Evolutionary conservation across 2,329 filamentous ascomycete species (phyloP).

Genomic region (Cercospora sesami): DNA sequence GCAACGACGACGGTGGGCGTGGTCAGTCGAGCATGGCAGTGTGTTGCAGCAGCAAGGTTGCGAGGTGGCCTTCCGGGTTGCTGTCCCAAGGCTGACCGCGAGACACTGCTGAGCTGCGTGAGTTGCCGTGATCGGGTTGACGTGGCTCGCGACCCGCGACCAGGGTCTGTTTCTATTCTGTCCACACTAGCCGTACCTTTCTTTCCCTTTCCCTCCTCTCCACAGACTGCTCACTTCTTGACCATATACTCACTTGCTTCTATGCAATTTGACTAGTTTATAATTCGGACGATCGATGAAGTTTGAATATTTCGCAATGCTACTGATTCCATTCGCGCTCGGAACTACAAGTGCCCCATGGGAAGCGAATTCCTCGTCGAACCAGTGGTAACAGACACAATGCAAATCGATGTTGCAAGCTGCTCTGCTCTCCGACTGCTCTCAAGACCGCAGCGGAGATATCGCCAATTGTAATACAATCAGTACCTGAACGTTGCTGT

Average conservation of each 20-base stretch:
- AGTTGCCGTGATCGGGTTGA: conserved; percentile 3
- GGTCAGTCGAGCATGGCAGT: conserved; percentile 9
- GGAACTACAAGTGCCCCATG: neutral
- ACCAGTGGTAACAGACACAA: neutral
- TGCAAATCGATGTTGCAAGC: neutral
- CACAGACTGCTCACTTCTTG: neutral
- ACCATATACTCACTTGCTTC: neutral
- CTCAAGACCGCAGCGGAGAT: neutral
- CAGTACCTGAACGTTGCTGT: neutral
- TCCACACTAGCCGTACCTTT: neutral
- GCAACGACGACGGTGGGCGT: neutral
- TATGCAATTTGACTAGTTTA: neutral
- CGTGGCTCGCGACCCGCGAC: neutral
- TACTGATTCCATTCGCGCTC: neutral
- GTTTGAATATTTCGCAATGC: neutral
- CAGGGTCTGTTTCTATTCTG: conserved; percentile 5
- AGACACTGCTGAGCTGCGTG: conserved; percentile 1
- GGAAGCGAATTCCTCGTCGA: neutral
- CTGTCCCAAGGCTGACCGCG: neutral
- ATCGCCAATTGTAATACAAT: neutral
- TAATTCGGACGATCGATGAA: neutral
- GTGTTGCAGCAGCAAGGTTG: neutral
- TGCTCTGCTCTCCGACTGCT: neutral
- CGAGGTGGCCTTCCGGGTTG: conserved; percentile 1
- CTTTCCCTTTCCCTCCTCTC: neutral